Base-by-base conservation (phyloP, 345 rosid genomes). In the Firmiana major region DNA sequence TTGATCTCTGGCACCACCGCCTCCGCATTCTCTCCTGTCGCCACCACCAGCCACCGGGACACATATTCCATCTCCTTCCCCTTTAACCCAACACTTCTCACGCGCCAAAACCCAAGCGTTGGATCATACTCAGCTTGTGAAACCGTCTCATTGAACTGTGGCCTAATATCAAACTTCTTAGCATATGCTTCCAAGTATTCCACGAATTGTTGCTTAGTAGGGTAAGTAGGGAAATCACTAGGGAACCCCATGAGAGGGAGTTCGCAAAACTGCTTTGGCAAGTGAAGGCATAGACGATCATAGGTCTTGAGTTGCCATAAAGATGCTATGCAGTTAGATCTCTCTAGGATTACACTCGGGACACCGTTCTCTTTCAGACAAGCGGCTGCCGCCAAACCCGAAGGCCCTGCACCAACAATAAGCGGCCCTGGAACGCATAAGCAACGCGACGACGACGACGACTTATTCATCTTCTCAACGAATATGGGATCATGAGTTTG, bases 11-110 rank as follows among this genome's bases (percentile, higher is more conserved):
- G 99, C 79, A 85, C 81, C 77, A 88, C 81, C 79, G 87, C 89
- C 85, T 92, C 98, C 3, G 97, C 98, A 89, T 95, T 95, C 88
- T 95, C 99, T 4, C 99, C 97, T 1, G 98, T 90, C 4, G 99
- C 99, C 12, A 89, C 98, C 15, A 93, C 90, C 53, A 95, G 66
- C 97, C 97, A 95, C 84, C 82, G 85, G 72, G 90, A 87, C 51
- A 73, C 72, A 62, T 88, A 95, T 80, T 87, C 91, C 19, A 75
- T 84, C 78, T 49, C 76, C 58, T 81, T 80, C 45, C 67, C 83
- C 10, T 78, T n/a, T 21, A 13, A 0, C 79, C 83, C 85, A 6
- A 75, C 73, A 12, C 83, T 85, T 62, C 83, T 68, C 74, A 85
- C 89, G 54, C 80, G 67, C 94, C 94, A 90, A 6, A 67, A 74